Conservation (phyloP, 2,329 filamentous ascomycete species). For the Colletotrichum simmondsii region DNA sequence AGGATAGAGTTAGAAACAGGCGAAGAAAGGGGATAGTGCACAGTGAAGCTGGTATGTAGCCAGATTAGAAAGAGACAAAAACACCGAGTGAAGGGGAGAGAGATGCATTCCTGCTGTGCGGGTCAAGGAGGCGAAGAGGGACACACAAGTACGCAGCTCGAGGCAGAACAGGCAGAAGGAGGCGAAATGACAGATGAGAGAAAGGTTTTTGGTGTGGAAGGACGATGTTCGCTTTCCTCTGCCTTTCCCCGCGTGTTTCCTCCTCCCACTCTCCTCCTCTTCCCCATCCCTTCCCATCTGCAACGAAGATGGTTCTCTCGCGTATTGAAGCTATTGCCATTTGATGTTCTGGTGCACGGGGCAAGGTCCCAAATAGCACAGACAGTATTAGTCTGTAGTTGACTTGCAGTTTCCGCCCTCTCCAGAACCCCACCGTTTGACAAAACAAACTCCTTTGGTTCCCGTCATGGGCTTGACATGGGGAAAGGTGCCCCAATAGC, state of each 20-base stretch:
- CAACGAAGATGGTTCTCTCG: neutral
- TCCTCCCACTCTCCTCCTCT: neutral
- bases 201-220: neutral
- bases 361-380: neutral
- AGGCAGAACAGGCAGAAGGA: neutral
- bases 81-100: constrained; percentile 15
- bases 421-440: constrained; percentile 16
- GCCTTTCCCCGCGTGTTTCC: neutral
- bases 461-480: constrained; percentile 5
- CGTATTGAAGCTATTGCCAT: constrained; percentile 27
- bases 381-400: neutral
- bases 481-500: constrained; percentile 24
- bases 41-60: constrained; percentile 9
- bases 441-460: constrained; percentile 20
- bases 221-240: neutral
- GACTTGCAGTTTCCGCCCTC: constrained; percentile 17
- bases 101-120: constrained; percentile 27
- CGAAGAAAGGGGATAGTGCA: constrained; percentile 8
- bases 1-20: neutral
- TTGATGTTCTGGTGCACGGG: constrained; percentile 8
- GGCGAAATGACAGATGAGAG: neutral
- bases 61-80: constrained; percentile 29
- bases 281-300: neutral
- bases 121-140: constrained; percentile 18
- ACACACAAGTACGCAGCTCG: neutral